Base-by-base conservation (phyloP, 768 basidiomycete species). In the Crepidotus variabilis region DNA sequence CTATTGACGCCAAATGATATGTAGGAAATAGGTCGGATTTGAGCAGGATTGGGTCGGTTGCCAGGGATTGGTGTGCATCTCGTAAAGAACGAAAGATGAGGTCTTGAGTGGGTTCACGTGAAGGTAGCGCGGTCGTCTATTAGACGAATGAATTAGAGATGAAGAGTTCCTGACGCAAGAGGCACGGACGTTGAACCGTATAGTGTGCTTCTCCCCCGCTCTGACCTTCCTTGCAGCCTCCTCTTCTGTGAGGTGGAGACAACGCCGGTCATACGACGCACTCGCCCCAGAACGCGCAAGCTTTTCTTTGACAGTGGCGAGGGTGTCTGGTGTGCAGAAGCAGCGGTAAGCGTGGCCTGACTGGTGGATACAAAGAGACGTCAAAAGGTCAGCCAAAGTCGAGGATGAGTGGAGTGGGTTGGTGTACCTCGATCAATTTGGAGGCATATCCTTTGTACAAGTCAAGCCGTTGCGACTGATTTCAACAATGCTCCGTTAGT, bases 1-100 rank as follows among this genome's bases (percentile, higher is more conserved):
- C 92, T 0, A 98, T 92, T 20, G 87, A 94, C 0, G 97, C 96
- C 4, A 99, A 81, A 61, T 98, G 97, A 67, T 99, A 99, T 0
- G 96, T 98, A 5, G 97, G 97, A 68, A 90, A 96, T 1, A 84
- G 75, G 68, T 99, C 97, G 0, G 90, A 87, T 70, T 99, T 98
- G 58, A 98, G 76, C 2, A 98, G 75, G 47, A 98, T 83, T 21
- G 94, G 93, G 67, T 99, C 97, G 2, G 93, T 95, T 1, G 87
- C 84, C 4, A 91, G 70, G 1, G 89, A 92, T 10, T 82, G 82
- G 63, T 89, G 88, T 0, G 88, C 86, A 67, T 92, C 92, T 59
- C 78, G 83, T 35, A 90, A 67, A 23, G 74, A 67, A 1, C 90
- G 90, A 66, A 94, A 96, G 6, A 96, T 81, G 16, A 95, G 69